These are phyloP conservation scores for Barnettozyma vustinii DNA, from an alignment of 805 yeast species.

Conservation along the genomic window DNA sequence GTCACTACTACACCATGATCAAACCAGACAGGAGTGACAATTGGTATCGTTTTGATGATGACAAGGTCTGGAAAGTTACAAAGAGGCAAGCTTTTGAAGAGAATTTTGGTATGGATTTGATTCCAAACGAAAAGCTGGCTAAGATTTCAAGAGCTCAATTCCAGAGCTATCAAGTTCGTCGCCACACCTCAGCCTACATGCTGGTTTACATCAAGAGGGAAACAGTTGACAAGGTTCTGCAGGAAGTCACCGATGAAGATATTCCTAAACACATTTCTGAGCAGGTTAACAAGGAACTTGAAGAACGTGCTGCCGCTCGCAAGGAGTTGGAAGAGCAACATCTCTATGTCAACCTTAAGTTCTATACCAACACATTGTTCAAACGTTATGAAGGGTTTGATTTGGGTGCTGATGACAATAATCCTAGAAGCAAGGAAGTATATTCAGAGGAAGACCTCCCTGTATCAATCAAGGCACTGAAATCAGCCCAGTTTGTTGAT, in stretches of 20 bases:
- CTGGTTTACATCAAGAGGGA: constrained; percentile 80
- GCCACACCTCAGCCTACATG: constrained; percentile 96
- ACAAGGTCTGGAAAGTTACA: constrained; percentile 84
- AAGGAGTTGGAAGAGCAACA: constrained; percentile 71
- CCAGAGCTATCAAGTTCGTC: constrained; percentile 57
- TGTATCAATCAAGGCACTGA: constrained; percentile 43
- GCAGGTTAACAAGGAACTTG: constrained; percentile 58
- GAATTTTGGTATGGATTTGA: constrained; percentile 78
- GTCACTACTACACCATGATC: constrained; percentile 93
- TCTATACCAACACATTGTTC: constrained; percentile 52
- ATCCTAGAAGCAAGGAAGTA: constrained; percentile 36
- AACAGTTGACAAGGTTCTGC: constrained; percentile 51
- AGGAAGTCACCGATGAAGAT: constrained; percentile 46
- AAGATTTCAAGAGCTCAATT: constrained; percentile 54
- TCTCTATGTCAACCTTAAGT: constrained; percentile 49
- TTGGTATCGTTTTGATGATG: constrained; percentile 96
- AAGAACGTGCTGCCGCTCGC: constrained; percentile 45
- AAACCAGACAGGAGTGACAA: constrained; percentile 64
- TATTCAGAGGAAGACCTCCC: constrained; percentile 33
- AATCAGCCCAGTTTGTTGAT: constrained; percentile 47
- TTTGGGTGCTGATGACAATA: constrained; percentile 55
- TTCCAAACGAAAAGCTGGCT: constrained; percentile 43
- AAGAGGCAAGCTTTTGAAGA: constrained; percentile 83
- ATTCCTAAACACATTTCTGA: constrained; percentile 66
- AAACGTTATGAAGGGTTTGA: constrained; percentile 68